Evolutionary conservation across 2,329 filamentous ascomycete genomes (phyloP).

Genomic region (Plectosphaerella plurivora): DNA sequence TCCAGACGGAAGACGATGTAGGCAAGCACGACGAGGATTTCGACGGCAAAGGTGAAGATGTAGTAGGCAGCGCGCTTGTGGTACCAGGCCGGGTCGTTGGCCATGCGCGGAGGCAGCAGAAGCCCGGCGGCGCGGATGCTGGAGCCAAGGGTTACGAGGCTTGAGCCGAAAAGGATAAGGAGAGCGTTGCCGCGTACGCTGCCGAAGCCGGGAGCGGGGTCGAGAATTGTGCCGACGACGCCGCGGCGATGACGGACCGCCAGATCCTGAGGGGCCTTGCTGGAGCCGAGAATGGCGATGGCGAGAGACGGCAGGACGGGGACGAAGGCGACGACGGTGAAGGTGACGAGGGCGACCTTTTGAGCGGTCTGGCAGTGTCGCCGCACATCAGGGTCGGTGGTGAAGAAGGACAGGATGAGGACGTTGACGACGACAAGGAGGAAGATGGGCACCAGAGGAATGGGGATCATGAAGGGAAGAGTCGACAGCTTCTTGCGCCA

Average conservation of each 20-base stretch:
- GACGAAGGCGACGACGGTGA: conserved; percentile 1
- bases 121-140: conserved; percentile 62
- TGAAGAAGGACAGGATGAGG: conserved; percentile 2
- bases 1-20: conserved; percentile 70
- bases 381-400: conserved; percentile 1
- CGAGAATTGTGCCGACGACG: conserved; percentile 54
- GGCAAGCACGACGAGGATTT: conserved; percentile 63
- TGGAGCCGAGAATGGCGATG: conserved; percentile 46
- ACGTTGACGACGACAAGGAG: conserved; percentile 32
- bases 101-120: conserved; percentile 38
- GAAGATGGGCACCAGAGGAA: conserved; percentile 61
- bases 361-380: conserved; percentile 2
- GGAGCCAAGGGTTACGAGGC: conserved; percentile 64
- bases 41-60: conserved; percentile 71
- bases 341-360: not conserved
- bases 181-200: conserved; percentile 61
- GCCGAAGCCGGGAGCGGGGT: conserved; percentile 57
- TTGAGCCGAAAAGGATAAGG: conserved; percentile 55
- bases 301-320: conserved; percentile 11
- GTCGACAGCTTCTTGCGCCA: conserved; percentile 59
- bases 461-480: conserved; percentile 56
- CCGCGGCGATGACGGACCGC: conserved; percentile 66
- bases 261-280: conserved; percentile 44
- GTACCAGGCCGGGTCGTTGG: conserved; percentile 60
- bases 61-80: conserved; percentile 72